A percentile compares a stretch with the other conserved stretches of the same genome.
These are phyloP conservation scores for Phytophthora pinifolia DNA, from an alignment of 352 stramenopile genomes.

Conservation along the genomic window DNA sequence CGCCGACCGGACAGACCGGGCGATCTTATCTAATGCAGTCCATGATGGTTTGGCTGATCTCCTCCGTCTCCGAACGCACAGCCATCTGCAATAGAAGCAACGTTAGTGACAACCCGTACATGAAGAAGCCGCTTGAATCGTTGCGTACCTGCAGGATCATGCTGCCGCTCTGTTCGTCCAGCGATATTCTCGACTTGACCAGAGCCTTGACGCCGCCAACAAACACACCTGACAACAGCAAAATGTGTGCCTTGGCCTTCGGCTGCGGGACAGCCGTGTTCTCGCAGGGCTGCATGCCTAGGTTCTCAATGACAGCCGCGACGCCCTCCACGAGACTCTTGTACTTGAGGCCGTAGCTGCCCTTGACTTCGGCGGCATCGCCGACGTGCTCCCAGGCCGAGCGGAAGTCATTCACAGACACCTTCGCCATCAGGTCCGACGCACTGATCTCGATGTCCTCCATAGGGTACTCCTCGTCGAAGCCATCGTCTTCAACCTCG, in stretches of 20 bases:
- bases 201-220: conserved; percentile 94
- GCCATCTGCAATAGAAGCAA: conserved; percentile 86
- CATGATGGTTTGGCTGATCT: conserved; percentile 96
- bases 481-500: conserved; percentile 89
- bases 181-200: conserved; percentile 94
- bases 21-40: conserved; percentile 94
- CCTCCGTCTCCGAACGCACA: conserved; percentile 93
- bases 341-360: conserved; percentile 97
- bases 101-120: conserved; percentile 6
- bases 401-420: conserved; percentile 95
- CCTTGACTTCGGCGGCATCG: conserved; percentile 94
- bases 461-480: conserved; percentile 98
- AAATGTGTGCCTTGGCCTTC: conserved; percentile 94
- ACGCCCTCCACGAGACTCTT: conserved; percentile 96
- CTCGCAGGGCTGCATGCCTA: conserved; percentile 98
- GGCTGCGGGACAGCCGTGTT: conserved; percentile 89
- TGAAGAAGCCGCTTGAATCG: not conserved
- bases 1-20: conserved; percentile 9
- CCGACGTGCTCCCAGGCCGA: conserved; percentile 95
- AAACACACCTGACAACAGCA: conserved; percentile 97
- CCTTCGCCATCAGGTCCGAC: conserved; percentile 98
- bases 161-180: conserved; percentile 88
- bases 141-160: conserved; percentile 88
- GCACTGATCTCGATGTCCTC: conserved; percentile 96
- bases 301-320: conserved; percentile 94